Evolutionary conservation across 1,284 basidiomycete genomes (phyloP), one percentile per base, ranked within the genome.

Genomic region (Marasmius fiardii): DNA sequence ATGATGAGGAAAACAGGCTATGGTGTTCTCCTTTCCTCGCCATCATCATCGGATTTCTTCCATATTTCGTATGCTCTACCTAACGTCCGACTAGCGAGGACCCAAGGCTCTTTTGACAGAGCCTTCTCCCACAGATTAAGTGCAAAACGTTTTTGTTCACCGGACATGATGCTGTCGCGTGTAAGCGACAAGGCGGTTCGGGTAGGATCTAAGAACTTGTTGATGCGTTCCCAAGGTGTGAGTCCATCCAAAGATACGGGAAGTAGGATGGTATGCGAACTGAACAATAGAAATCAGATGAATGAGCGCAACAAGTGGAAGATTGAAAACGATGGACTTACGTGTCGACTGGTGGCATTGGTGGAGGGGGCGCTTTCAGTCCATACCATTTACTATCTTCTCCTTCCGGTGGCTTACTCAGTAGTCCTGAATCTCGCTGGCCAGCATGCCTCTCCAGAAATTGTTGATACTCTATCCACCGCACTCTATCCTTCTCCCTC

Each of bases 121-220:
- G 80, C 76, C 63, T 82, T 83, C 60, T 82, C 78, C 77, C 80
- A 81, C 2, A 78, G 66, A 2, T 79, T 76, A 21, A 61, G 61
- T 3, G 74, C 78, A 63, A 86, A 79, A 56, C 79, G 68, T 51
- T 66, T 72, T 57, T 81, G 79, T 53, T 80, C 74, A 7, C 82
- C 83, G 3, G 76, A 77, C 16, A 70, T 66, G 24, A 83, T 59
- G 56, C 77, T 83, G 43, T 78, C 74, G 23, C 66, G 71, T n/a
- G 81, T 64, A 11, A 82, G 74, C 6, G 65, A 63, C 6, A 85
- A 60, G n/a, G 74, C 75, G 51, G 71, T 78, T 50, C 68, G 60
- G 0, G 82, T 74, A 4, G 83, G 83, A 3, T 70, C 66, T 21
- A 86, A 72, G 11, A 83, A 67, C 54, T 75, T 76, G 52, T 70